A percentile compares a stretch with the other conserved stretches of the same genome.
Evolutionary conservation across 495 filamentous ascomycete species (phyloP).

Genomic region (Mytilinidion resinicola): DNA sequence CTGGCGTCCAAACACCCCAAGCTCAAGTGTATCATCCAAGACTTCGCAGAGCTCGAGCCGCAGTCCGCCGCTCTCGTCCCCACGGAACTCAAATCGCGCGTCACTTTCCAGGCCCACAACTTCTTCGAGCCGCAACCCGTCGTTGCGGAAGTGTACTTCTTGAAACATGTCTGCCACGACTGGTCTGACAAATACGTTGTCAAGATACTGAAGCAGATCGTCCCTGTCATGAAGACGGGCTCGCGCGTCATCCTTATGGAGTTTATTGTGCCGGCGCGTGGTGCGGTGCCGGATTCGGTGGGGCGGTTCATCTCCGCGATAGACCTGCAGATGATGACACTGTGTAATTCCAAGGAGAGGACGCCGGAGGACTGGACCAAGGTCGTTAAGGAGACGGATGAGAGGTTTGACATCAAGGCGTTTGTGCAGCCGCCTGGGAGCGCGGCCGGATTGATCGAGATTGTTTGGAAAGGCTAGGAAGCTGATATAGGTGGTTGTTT

Average conservation of each 20-base stretch:
- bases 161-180: constrained; percentile 40
- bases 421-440: constrained; percentile 1
- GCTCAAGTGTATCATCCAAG: constrained; percentile 38
- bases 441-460: neutral
- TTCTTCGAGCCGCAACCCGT: constrained; percentile 37
- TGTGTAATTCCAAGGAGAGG: constrained; percentile 9
- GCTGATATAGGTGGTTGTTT: too few species aligned
- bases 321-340: constrained; percentile 10
- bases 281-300: neutral
- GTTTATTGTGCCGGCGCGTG: constrained; percentile 1
- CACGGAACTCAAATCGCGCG: neutral
- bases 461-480: neutral
- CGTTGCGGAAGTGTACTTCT: constrained; percentile 36
- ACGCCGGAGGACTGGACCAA: constrained; percentile 10
- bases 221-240: constrained; percentile 33
- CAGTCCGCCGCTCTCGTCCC: constrained; percentile 7
- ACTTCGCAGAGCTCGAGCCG: constrained; percentile 27
- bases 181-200: constrained; percentile 37
- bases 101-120: constrained; percentile 33
- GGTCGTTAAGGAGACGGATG: constrained; percentile 16
- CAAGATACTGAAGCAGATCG: constrained; percentile 33
- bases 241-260: constrained; percentile 25
- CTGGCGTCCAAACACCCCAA: constrained; percentile 32
- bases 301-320: neutral
- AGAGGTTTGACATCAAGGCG: constrained; percentile 15